Conservation (phyloP, 1,284 basidiomycete species). For the Phellinidium pouzarii region DNA sequence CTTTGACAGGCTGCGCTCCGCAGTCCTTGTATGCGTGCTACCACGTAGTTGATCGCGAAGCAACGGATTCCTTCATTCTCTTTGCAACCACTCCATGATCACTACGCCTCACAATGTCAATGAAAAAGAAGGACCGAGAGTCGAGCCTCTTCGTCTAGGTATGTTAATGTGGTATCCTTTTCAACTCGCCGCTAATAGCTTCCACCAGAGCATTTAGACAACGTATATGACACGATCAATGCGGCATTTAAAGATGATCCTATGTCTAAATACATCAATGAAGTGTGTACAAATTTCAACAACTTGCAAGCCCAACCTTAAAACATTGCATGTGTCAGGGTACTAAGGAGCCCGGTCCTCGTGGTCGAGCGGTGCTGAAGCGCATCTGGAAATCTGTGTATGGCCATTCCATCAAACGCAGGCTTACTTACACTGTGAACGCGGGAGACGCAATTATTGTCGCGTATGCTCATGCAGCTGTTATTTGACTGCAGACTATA, state of each 20-base stretch:
- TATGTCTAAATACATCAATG: not conserved
- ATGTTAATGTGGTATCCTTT: not conserved
- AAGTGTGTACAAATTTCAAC: not conserved
- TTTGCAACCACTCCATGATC: no score
- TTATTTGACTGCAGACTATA: not conserved
- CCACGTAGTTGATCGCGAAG: no score
- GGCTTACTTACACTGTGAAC: conserved; percentile 10
- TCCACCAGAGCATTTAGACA: conserved; percentile 7
- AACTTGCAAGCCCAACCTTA: not conserved
- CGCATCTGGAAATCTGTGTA: not conserved
- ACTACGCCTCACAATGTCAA: not conserved
- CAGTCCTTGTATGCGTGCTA: no score
- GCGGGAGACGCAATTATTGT: conserved; percentile 8
- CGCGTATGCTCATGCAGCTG: not conserved
- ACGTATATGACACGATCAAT: not conserved
- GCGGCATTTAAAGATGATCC: conserved; percentile 13
- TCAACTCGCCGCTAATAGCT: not conserved
- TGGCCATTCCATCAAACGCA: conserved; percentile 6
- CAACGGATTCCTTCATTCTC: no score
- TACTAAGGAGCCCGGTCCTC: not conserved
- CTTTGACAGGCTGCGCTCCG: no score
- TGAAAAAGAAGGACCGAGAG: not conserved
- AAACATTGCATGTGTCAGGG: not conserved
- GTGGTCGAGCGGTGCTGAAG: not conserved
- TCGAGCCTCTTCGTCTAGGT: conserved; percentile 1